phyloP scores from a whole-genome alignment of 352 stramenopile species.

The Pythium sp. region DNA sequence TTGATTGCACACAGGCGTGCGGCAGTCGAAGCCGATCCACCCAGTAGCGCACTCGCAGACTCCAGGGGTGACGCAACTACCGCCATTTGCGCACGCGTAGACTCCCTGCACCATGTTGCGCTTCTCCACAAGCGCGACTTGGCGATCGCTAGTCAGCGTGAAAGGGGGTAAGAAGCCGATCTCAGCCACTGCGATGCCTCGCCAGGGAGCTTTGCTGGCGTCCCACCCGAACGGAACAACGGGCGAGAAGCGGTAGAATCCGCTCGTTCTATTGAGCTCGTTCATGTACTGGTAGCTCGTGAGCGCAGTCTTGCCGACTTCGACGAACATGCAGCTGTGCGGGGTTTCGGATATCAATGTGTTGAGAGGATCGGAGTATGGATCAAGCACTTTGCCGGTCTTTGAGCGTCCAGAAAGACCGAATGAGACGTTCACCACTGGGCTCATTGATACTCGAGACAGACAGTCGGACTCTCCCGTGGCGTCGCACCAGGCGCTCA shows the following conservation, averaged over 20 bases:
- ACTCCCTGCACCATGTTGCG: constrained; percentile 87
- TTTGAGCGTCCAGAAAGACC: constrained; percentile 21
- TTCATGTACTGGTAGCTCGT: constrained; percentile 89
- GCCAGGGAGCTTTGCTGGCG: constrained; percentile 57
- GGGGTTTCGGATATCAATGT: background rate
- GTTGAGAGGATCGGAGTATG: constrained; percentile 18
- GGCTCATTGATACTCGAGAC: constrained; percentile 40
- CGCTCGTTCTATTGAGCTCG: constrained; percentile 67
- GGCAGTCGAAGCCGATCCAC: constrained; percentile 97
- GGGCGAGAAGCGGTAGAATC: constrained; percentile 82
- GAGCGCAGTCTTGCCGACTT: constrained; percentile 77
- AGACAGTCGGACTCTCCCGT: constrained; percentile 94
- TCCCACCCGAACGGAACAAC: constrained; percentile 83
- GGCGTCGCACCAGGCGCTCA: constrained; percentile 85
- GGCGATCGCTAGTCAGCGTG: constrained; percentile 61
- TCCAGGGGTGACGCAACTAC: constrained; percentile 88
- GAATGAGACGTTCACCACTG: constrained; percentile 36
- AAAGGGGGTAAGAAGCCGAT: constrained; percentile 64
- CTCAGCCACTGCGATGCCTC: constrained; percentile 42
- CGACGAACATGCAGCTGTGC: constrained; percentile 72
- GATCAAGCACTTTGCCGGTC: constrained; percentile 30
- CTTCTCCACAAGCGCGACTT: constrained; percentile 90
- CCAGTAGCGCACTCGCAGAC: constrained; percentile 89
- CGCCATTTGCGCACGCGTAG: constrained; percentile 95
- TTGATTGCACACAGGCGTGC: constrained; percentile 91